Base-by-base conservation (phyloP, 2,329 filamentous ascomycete genomes). In the Verticillium nonalfalfae region DNA sequence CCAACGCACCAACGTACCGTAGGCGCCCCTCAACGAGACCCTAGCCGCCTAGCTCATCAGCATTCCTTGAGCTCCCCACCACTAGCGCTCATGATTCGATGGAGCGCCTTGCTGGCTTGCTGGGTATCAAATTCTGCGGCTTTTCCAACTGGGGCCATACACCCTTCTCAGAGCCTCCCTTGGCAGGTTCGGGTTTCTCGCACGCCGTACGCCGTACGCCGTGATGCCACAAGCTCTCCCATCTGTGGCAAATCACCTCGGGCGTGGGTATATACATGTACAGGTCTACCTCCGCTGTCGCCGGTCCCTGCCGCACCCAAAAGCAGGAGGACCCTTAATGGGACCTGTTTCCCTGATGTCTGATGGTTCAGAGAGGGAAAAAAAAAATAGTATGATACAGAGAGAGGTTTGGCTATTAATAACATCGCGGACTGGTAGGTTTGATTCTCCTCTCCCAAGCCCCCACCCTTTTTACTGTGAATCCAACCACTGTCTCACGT, bases 401-500 rank as follows among this genome's bases (percentile, higher is more conserved):
- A 52, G 45, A 18, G 45, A 52, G 45, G 45, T 11, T n/a, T 52
- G n/a, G 7, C 45, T 52, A 52, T 52, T 52, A 52, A 18, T 52
- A 52, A 52, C 45, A 52, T 52, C 35, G 9, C 35, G 45, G 45
- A 11, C n/a, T 26, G 45, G 18, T 21, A 18, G 7, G 45, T 4
- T 21, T 10, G 7, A 45, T 45, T n/a, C n/a, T 36, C 45, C 13
- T 52, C 45, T 21, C 18, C n/a, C 21, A 52, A 7, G 13, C 45
- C 45, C 45, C 45, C 45, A 52, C 45, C 57, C 52, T 31, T 31
- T 36, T 58, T 50, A 59, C 31, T 35, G 40, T 26, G 65, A 57
- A 26, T 62, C 58, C 58, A 66, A 50, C 89, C 89, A 93, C 50
- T 70, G 65, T 61, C 69, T 66, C 60, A 97, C 90, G 74, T 96